These are phyloP conservation scores for Murraya koenigii DNA, from an alignment of 345 rosid genomes.

Conservation along the genomic window DNA sequence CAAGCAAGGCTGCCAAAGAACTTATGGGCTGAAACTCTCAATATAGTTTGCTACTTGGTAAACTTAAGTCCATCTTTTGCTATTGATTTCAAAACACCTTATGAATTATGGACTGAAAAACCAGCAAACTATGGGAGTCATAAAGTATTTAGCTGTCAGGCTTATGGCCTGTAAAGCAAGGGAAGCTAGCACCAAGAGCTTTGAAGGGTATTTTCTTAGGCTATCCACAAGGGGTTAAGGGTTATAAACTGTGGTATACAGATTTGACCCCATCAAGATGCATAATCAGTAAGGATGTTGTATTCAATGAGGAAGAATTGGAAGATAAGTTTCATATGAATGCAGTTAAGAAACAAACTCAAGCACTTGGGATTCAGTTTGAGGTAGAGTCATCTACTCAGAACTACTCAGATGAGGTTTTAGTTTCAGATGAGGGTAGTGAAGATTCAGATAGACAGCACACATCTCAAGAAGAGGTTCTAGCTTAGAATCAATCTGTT, in stretches of 20 bases:
- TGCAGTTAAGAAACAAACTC: fast-evolving
- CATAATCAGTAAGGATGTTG: neutral
- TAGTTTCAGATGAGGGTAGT: fast-evolving
- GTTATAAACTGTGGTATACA: neutral
- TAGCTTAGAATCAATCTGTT: no score
- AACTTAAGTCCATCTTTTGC: neutral
- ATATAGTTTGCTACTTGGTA: fast-evolving
- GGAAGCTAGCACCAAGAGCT: neutral
- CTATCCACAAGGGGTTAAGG: neutral
- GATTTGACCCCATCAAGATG: neutral
- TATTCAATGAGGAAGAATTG: neutral
- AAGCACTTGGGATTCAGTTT: no score
- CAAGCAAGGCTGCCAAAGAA: no score
- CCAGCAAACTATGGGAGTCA: fast-evolving
- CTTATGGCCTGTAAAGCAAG: neutral
- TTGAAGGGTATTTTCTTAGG: neutral
- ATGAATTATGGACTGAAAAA: neutral
- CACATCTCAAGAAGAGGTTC: no score
- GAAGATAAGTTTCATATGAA: no score
- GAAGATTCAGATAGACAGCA: no score
- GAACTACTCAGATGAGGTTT: no score
- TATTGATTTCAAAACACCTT: neutral
- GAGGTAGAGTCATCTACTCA: no score
- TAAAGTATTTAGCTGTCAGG: neutral
- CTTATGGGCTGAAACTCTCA: neutral